Base-by-base conservation (phyloP, 257 asterid species). In the Craterostigma plantagineum region DNA sequence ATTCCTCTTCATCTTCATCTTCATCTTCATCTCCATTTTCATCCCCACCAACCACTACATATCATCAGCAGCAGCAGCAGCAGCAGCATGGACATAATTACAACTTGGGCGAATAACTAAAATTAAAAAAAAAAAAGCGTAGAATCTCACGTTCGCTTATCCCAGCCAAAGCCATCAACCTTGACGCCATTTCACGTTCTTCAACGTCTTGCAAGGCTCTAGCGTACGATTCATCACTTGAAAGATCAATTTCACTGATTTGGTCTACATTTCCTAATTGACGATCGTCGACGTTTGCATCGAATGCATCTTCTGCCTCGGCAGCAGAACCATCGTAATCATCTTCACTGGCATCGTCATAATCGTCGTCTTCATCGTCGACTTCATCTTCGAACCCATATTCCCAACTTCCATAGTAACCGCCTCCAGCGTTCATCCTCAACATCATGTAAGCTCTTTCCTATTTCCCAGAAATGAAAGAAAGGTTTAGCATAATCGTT, bases 401-500 rank as follows among this genome's bases (percentile, higher is more conserved):
- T 38, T 69, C 90, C 91, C 91, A 82, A 52, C 87, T 71, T 53
- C 86, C 87, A 53, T 69, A 81, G 56, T 72, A 79, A 70, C 65
- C 69, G 34, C 55, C 72, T 35, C 65, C 76, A 52, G 56, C 70
- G 48, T 72, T 69, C 85, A 79, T 78, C 47, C 78, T 69, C 68
- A 86, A 61, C 95, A 81, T 76, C 95, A 78, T 67, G 59, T 81
- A 82, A 43, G 93, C 97, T 61, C 95, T 73, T 66, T 87, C 97
- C 95, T 81, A 23, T 2, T 23, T 23, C 30, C 30, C 30, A 23
- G n/a, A n/a, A n/a, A 23, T 23, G 30, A 23, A 23, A 23, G n/a
- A 6, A 23, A 23, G 30, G 6, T 2, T 23, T 23, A 23, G 6
- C 6, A 23, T 23, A 23, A 2, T 23, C 30, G 6, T 23, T 23